Evolutionary conservation across 108 stramenopile genomes (phyloP).

Genomic region (Conticribra guillardii): DNA sequence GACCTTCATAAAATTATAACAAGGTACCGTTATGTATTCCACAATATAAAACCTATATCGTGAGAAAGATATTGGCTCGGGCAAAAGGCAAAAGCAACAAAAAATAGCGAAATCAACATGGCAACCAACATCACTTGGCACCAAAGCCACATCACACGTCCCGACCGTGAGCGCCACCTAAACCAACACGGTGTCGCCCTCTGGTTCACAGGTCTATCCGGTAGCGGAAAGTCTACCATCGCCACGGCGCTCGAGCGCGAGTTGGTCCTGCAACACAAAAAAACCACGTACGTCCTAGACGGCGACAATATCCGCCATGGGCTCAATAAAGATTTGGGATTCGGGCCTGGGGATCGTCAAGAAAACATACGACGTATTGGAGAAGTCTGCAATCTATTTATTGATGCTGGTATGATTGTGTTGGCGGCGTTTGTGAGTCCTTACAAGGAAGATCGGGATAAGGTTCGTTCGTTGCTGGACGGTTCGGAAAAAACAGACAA

Average conservation of each 20-base stretch:
- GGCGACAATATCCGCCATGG: constrained; percentile 91
- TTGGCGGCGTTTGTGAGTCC: constrained; percentile 92
- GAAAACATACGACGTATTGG: constrained; percentile 94
- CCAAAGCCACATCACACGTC: constrained; percentile 30
- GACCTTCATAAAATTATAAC: no score
- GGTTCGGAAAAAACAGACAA: constrained; percentile 46
- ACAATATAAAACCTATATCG: no score
- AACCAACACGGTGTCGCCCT: constrained; percentile 51
- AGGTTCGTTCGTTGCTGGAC: constrained; percentile 57
- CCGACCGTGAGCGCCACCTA: constrained; percentile 43
- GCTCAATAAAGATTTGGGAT: constrained; percentile 85
- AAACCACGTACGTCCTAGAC: constrained; percentile 64
- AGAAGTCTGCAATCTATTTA: constrained; percentile 84
- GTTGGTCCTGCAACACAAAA: constrained; percentile 16
- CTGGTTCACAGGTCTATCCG: constrained; percentile 66
- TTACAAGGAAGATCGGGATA: constrained; percentile 80
- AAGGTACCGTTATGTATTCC: no score
- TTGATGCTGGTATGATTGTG: constrained; percentile 89
- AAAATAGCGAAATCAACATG: no score
- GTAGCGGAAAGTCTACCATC: constrained; percentile 60
- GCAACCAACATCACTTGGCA: constrained; percentile 49
- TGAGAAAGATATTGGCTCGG: no score
- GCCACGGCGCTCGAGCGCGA: constrained; percentile 57
- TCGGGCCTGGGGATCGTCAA: constrained; percentile 77
- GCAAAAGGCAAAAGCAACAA: no score